phyloP scores from a whole-genome alignment of 2,329 filamentous ascomycete species.

The Cladorrhinum sp. region DNA sequence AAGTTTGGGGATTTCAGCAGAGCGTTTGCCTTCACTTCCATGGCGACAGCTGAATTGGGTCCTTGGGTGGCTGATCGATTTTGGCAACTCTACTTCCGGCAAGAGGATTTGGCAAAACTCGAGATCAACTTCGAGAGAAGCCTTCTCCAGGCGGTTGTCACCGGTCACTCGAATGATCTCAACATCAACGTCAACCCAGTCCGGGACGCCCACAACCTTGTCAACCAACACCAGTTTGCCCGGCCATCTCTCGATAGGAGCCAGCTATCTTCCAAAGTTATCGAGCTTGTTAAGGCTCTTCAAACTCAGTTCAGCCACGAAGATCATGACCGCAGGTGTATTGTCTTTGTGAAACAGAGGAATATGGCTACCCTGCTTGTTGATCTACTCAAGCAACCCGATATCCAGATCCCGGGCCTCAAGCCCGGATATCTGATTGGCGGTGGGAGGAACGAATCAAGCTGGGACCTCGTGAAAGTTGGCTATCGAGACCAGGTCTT shows the following conservation, averaged over 20 bases:
- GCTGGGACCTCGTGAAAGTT: slow-evolving; percentile 59
- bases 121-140: slow-evolving; percentile 49
- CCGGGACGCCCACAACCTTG: slow-evolving; percentile 53
- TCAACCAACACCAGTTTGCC: slow-evolving; percentile 50
- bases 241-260: slow-evolving; percentile 30
- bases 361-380: slow-evolving; percentile 72
- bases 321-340: slow-evolving; percentile 60
- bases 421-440: slow-evolving; percentile 56
- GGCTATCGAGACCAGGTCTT: slow-evolving; percentile 73
- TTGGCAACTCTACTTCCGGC: slow-evolving; percentile 68
- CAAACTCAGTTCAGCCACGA: slow-evolving; percentile 58
- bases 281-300: slow-evolving; percentile 59
- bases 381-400: slow-evolving; percentile 59
- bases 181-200: slow-evolving; percentile 58
- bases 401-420: slow-evolving; percentile 57
- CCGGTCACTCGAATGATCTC: slow-evolving; percentile 44
- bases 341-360: slow-evolving; percentile 81
- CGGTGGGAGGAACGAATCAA: slow-evolving; percentile 44
- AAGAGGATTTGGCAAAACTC: slow-evolving; percentile 60
- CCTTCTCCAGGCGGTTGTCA: slow-evolving; percentile 15
- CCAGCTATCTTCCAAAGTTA: slow-evolving; percentile 70
- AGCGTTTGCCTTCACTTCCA: slow-evolving; percentile 57
- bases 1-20: slow-evolving; percentile 48
- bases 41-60: slow-evolving; percentile 66
- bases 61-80: slow-evolving; percentile 81